phyloP scores from a whole-genome alignment of 1,284 basidiomycete genomes.

The Trichosporon sp. region DNA sequence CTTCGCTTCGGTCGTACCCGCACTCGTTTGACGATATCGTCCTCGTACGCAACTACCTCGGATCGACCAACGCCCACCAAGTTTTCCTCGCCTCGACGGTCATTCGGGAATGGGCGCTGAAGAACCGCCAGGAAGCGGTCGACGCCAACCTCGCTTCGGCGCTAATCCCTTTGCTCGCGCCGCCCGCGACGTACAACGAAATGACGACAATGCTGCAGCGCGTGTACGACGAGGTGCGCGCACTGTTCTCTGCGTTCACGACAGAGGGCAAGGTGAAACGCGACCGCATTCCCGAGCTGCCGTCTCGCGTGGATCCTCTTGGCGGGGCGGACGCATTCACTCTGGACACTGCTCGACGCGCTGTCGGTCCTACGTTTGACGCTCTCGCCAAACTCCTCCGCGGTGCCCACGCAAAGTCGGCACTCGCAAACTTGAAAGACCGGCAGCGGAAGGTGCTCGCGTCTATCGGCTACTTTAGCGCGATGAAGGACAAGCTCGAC shows the following conservation, averaged over 20 bases:
- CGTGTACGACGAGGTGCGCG: constrained; percentile 77
- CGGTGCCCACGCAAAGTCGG: constrained; percentile 73
- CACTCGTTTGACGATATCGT: constrained; percentile 56
- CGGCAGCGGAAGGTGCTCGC: constrained; percentile 71
- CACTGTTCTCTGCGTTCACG: constrained; percentile 76
- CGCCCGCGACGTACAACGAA: constrained; percentile 85
- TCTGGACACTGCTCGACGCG: constrained; percentile 73
- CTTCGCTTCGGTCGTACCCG: constrained; percentile 51
- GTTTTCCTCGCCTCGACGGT: constrained; percentile 81
- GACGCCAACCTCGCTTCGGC: constrained; percentile 64
- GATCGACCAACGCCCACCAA: constrained; percentile 87
- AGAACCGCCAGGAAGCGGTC: constrained; percentile 62
- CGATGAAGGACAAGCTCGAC: constrained; percentile 84
- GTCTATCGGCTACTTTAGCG: constrained; percentile 79
- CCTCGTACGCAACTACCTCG: constrained; percentile 75
- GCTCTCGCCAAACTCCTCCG: constrained; percentile 64
- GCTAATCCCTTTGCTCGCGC: constrained; percentile 74
- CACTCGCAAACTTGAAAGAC: constrained; percentile 74
- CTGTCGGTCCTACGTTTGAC: constrained; percentile 72
- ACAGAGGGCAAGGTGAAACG: constrained; percentile 82
- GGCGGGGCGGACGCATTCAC: constrained; percentile 71
- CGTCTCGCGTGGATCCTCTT: constrained; percentile 72
- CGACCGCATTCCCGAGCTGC: constrained; percentile 76
- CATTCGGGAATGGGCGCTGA: constrained; percentile 84
- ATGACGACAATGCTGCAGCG: constrained; percentile 80